Base-by-base conservation (phyloP, 2,329 filamentous ascomycete genomes). In the Aureobasidium sp. region DNA sequence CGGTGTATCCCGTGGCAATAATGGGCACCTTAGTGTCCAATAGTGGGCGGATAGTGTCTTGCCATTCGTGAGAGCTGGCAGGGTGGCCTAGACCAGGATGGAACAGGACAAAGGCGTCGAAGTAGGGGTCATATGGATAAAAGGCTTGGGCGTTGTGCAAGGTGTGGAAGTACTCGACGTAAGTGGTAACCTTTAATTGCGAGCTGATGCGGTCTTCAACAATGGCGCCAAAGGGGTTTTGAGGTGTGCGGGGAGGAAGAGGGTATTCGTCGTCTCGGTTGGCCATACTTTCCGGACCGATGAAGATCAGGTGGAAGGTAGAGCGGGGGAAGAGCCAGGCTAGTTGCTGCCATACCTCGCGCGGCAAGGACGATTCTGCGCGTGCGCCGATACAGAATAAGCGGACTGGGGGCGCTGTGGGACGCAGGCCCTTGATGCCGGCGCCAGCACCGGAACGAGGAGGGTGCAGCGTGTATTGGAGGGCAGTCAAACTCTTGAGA, bases 121-220 rank as follows among this genome's bases (percentile, higher is more conserved):
- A 96, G 78, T 99, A 99, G 0, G 94, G 94, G 72, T 99, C 94
- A 72, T 95, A 97, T 0, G 95, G 94, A 62, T 89, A 85, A 77
- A 97, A 99, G 72, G 92, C 84, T 52, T 91, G 88, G 0, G 93
- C 89, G 72, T 91, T 85, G 77, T 99, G 93, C 68, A 99, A 84
- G 2, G 90, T 97, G 76, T 99, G 93, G 78, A 95, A 99, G 78
- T 99, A 97, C 69, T 99, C 94, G 57, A 97, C 93, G 70, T 92
- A 96, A 0, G 95, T 99, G 73, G 88, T 94, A 70, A 99, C 96
- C 79, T 99, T 99, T 85, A 97, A 86, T 67, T 88, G 87, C 61
- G 88, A 86, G 71, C 88, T 90, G 9, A 99, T 82, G 58, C 93
- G 86, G 74, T 96, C 93, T 76, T 99, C 95, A 15, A 97, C 85